A percentile compares a stretch with the other conserved stretches of the same genome.
These are phyloP conservation scores for Poa pratensis DNA, from an alignment of 176 grass and related monocot genomes.

Conservation along the genomic window DNA sequence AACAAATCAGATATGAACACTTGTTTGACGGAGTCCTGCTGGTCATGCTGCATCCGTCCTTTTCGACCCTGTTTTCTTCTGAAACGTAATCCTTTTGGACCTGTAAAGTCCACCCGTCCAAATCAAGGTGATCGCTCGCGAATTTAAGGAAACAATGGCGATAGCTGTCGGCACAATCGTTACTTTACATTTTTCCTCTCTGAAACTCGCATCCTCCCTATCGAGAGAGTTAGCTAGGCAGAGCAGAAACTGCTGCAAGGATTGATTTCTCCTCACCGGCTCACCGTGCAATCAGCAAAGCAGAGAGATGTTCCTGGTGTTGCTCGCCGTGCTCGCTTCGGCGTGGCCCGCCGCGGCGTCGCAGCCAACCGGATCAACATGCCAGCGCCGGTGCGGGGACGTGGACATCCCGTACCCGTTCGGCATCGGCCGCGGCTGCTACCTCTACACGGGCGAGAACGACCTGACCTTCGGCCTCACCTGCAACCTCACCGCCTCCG, in stretches of 20 bases:
- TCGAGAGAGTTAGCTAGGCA: background rate
- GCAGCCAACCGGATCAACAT: background rate
- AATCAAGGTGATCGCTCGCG: background rate
- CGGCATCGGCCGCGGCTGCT: constrained; percentile 59
- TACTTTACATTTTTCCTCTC: background rate
- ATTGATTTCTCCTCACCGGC: background rate
- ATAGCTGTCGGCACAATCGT: background rate
- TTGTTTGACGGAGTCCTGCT: background rate
- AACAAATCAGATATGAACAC: background rate
- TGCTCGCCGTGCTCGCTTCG: constrained; percentile 5
- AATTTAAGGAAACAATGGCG: background rate
- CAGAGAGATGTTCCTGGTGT: background rate
- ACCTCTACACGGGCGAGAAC: constrained; percentile 32
- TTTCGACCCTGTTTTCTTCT: background rate
- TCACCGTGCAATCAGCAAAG: background rate
- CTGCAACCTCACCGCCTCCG: constrained; percentile 14
- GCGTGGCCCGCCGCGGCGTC: background rate
- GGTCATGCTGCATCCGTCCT: background rate
- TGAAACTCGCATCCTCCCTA: background rate
- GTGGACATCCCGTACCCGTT: constrained; percentile 62
- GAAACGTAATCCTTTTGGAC: background rate
- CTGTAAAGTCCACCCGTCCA: background rate
- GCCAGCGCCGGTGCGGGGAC: constrained; percentile 38
- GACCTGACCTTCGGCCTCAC: constrained; percentile 48
- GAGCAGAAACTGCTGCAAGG: background rate